Evolutionary conservation across 306 rosid species (phyloP).

Genomic region (Casuarina glauca): DNA sequence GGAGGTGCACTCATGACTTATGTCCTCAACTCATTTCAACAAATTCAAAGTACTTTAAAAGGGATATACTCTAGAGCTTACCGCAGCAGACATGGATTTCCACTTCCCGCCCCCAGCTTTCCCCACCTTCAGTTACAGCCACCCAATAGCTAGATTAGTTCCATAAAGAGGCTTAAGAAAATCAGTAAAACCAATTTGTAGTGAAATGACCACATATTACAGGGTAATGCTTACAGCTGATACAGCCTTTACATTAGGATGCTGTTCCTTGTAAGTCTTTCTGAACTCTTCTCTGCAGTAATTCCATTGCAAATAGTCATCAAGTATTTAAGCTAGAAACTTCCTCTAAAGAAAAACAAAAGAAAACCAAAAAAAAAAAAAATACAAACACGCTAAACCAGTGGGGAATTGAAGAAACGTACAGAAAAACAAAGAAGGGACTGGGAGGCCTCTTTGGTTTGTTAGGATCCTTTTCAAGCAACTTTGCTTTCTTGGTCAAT

Average conservation of each 20-base stretch:
- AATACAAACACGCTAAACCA: neutral
- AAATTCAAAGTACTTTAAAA: neutral
- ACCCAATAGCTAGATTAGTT: slow-evolving; percentile 21
- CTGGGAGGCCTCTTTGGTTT: slow-evolving; percentile 38
- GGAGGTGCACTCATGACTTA: neutral
- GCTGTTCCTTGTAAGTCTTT: slow-evolving; percentile 34
- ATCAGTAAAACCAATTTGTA: neutral
- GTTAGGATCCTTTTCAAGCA: slow-evolving; percentile 33
- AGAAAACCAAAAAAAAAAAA: neutral
- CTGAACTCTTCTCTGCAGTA: slow-evolving; percentile 35
- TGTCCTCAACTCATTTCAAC: slow-evolving; percentile 7
- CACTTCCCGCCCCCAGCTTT: slow-evolving; percentile 44
- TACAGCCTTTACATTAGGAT: slow-evolving; percentile 40
- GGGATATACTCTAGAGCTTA: slow-evolving; percentile 11
- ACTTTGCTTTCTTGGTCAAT: slow-evolving; percentile 32
- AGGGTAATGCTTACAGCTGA: slow-evolving; percentile 34
- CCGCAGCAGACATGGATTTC: slow-evolving; percentile 32
- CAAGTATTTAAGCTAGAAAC: neutral
- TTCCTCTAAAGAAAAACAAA: neutral
- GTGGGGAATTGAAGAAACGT: neutral
- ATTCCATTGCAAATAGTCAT: neutral
- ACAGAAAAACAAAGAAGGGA: slow-evolving; percentile 43
- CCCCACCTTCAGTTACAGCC: slow-evolving; percentile 33
- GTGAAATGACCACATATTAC: neutral
- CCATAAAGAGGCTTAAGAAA: slow-evolving; percentile 8